phyloP scores from a whole-genome alignment of 176 grass and related monocot genomes.

The Avena atlantica region DNA sequence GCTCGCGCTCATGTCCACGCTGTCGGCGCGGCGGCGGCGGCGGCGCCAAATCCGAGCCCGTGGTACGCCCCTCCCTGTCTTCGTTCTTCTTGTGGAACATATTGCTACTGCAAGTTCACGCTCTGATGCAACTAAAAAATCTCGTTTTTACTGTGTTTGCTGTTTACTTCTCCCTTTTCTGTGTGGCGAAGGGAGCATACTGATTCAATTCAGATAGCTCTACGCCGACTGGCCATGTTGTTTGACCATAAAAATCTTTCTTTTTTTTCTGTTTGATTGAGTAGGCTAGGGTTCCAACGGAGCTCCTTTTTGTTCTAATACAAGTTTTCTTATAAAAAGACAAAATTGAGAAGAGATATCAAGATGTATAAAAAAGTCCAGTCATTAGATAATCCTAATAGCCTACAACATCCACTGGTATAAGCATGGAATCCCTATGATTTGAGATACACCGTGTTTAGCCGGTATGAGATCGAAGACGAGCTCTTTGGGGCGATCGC shows the following conservation, averaged over 20 bases:
- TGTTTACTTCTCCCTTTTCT: neutral
- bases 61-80: neutral
- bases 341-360: neutral
- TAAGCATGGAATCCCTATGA: neutral
- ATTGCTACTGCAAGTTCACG: neutral
- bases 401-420: neutral
- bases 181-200: neutral
- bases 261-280: neutral
- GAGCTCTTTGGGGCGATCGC: neutral
- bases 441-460: neutral
- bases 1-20: neutral
- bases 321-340: neutral
- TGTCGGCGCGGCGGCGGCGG: neutral
- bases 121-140: too few relatives aligned
- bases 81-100: neutral
- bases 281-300: neutral
- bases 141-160: neutral
- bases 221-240: neutral
- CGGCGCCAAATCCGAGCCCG: neutral
- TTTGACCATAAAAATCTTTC: neutral
- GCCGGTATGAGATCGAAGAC: neutral
- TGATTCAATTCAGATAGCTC: neutral
- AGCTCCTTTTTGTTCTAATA: neutral
- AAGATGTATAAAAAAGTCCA: neutral
- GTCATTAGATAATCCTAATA: neutral